Percentiles rank a stretch among this genome's conserved stretches.
These are phyloP conservation scores for Psilocybe azurescens DNA, from an alignment of 768 basidiomycete genomes.

Conservation along the genomic window DNA sequence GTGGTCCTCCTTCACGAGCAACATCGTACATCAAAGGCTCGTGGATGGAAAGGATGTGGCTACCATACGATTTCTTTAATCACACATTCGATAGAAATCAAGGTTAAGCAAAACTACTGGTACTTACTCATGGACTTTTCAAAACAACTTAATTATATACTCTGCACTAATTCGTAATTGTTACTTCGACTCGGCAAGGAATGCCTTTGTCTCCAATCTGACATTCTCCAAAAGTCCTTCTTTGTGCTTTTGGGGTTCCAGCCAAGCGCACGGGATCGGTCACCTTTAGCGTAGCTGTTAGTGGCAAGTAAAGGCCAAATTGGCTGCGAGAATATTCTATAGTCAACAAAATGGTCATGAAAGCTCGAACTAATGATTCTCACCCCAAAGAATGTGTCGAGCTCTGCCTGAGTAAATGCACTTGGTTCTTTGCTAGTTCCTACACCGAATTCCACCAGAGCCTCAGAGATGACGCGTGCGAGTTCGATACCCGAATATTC, in stretches of 20 bases:
- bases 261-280: constrained; percentile 28
- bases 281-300: constrained; percentile 24
- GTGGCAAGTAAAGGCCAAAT: constrained; percentile 26
- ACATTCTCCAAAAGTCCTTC: constrained; percentile 24
- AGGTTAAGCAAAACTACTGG: no score
- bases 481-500: constrained; percentile 25
- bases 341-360: not conserved
- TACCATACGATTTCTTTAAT: constrained; percentile 18
- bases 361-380: constrained; percentile 3
- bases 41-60: constrained; percentile 17
- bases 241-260: constrained; percentile 30
- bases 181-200: not conserved
- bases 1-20: constrained; percentile 25
- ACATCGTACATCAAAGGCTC: constrained; percentile 17
- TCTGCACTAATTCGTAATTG: not conserved
- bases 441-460: constrained; percentile 23
- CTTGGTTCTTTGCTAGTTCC: constrained; percentile 16
- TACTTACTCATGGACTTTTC: no score
- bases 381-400: constrained; percentile 23
- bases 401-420: constrained; percentile 26
- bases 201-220: constrained; percentile 20
- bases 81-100: not conserved
- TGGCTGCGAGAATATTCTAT: constrained; percentile 5
- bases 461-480: constrained; percentile 19
- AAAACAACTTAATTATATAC: not conserved